These are phyloP conservation scores for Aureobasidium subglaciale DNA, from an alignment of 2,329 filamentous ascomycete genomes.

Conservation along the genomic window DNA sequence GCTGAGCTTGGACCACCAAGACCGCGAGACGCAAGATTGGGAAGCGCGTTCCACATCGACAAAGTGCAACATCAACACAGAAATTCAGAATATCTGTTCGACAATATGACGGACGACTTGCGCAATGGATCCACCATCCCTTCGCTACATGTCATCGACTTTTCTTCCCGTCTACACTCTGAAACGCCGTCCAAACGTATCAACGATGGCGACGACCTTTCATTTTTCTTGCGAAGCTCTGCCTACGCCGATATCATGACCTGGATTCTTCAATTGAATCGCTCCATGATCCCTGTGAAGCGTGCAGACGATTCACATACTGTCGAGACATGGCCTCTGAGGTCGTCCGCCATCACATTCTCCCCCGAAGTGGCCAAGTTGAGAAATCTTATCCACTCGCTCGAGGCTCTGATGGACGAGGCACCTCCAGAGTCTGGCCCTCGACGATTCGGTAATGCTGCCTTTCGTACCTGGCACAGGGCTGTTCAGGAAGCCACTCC, in stretches of 20 bases:
- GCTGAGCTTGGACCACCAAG: not conserved
- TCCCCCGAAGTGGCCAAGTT: conserved; percentile 57
- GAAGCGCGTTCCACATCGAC: not conserved
- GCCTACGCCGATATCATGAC: conserved; percentile 83
- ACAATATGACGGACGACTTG: conserved; percentile 18
- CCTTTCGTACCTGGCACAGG: conserved; percentile 77
- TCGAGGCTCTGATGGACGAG: conserved; percentile 64
- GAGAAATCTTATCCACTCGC: conserved; percentile 56
- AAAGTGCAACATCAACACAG: not conserved
- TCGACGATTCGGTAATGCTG: conserved; percentile 83
- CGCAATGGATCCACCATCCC: conserved; percentile 15
- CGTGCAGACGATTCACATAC: conserved; percentile 31
- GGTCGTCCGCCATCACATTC: conserved; percentile 37
- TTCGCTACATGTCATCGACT: conserved; percentile 39
- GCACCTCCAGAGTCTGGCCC: conserved; percentile 80
- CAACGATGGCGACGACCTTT: conserved; percentile 74
- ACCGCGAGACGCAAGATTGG: not conserved
- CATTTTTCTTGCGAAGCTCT: conserved; percentile 68
- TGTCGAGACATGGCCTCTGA: conserved; percentile 47
- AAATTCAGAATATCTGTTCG: not conserved
- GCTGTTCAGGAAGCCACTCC: conserved; percentile 56
- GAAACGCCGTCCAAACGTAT: conserved; percentile 69
- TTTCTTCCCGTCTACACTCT: conserved; percentile 50
- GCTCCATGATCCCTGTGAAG: conserved; percentile 69
- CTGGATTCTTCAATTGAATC: conserved; percentile 86